Evolutionary conservation across 176 grass and related monocot genomes (phyloP), one percentile per base, ranked within the genome.

Genomic region (Paspalum notatum): DNA sequence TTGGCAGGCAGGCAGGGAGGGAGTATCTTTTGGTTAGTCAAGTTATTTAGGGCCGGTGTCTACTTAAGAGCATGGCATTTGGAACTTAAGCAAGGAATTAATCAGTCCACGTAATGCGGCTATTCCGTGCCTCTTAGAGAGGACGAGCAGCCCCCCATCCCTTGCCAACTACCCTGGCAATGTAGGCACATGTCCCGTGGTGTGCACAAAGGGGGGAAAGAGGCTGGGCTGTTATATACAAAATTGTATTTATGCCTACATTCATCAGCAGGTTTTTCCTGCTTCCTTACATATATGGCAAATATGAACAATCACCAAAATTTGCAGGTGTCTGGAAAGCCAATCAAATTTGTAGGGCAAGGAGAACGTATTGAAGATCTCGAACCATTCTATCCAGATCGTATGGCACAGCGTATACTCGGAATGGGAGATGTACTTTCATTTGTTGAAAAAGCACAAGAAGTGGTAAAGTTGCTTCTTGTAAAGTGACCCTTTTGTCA

Each of bases 381-480:
- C 65, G 96, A 98, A 72, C 86, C 83, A 83, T 99, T 99, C 88
- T 99, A 95, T 80, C 96, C 96, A 55, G 90, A 99, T 69, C 90
- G 93, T 14, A 99, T 99, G 96, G 96, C 92, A 9, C 90, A 94
- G 3, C 90, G 96, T 45, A 84, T 99, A 48, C 83, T 99, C 79
- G 96, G 93, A 71, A 99, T 99, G 96, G 96, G 96, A 56, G 96
- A 99, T 86, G 93, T 95, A 68, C 96, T 99, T 86, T 95, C 93
- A 66, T 99, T 99, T 66, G 93, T 99, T 38, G 93, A 95, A 85
- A 95, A 99, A 73, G 86, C 96, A 68, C 92, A 98, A 85, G 90
- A 98, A 98, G 85, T 94, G 22, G 95, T 94, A 93, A 93, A 79
- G 92, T 75, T 65, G 8, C 22, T 60, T 76, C 58, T 37, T 81